A percentile compares a stretch with the other conserved stretches of the same genome.
phyloP scores from a whole-genome alignment of 345 rosid genomes.

The Hibiscus trionum region DNA sequence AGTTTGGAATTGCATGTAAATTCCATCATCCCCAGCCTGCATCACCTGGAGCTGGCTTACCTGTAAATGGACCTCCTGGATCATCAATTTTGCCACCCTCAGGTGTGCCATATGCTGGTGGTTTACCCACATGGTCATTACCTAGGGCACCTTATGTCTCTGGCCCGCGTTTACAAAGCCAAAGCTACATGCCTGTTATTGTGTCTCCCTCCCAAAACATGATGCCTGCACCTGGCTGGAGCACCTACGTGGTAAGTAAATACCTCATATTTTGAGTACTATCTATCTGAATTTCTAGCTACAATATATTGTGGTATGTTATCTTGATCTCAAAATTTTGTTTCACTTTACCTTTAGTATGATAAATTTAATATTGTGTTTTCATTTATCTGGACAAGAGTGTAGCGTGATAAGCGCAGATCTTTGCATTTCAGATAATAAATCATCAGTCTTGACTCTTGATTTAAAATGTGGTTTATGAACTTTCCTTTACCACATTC shows the following conservation, averaged over 20 bases:
- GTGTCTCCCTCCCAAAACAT: conserved; percentile 42
- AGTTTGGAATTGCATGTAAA: conserved; percentile 11
- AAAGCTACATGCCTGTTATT: conserved; percentile 47
- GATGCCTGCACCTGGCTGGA: conserved; percentile 56
- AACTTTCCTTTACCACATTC: not conserved
- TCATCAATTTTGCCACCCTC: conserved; percentile 41
- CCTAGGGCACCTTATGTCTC: conserved; percentile 45
- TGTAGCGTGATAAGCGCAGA: no score
- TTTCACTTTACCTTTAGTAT: not conserved
- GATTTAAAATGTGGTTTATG: not conserved
- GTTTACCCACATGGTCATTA: conserved; percentile 40
- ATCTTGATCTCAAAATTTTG: not conserved
- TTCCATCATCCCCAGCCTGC: conserved; percentile 4
- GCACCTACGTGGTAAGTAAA: conserved; percentile 53
- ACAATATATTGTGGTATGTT: not conserved
- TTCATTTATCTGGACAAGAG: not conserved
- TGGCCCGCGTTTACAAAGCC: conserved; percentile 43
- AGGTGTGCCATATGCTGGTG: conserved; percentile 37
- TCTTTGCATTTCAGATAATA: not conserved
- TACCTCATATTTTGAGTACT: not conserved
- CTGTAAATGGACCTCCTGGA: conserved; percentile 25
- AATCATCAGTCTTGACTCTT: not conserved
- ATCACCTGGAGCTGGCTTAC: not conserved
- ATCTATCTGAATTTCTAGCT: conserved; percentile 3
- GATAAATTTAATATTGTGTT: not conserved